Conservation (phyloP, 2,329 filamentous ascomycete species). For the Cladosporium sphaerospermum region DNA sequence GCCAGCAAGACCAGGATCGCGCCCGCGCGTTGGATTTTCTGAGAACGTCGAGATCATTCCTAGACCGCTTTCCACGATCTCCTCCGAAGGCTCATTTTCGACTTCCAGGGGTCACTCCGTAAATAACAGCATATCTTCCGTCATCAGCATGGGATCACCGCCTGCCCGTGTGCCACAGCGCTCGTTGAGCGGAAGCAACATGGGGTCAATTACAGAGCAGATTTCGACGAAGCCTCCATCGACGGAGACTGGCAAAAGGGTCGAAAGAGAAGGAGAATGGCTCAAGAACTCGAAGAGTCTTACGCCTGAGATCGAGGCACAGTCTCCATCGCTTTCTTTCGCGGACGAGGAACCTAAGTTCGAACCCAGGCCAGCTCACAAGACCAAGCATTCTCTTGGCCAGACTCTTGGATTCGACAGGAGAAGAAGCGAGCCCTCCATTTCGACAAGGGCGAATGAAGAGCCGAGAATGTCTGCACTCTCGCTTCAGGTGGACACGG, state of each 20-base stretch:
- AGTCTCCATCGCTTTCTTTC: constrained; percentile 1
- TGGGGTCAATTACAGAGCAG: constrained; percentile 7
- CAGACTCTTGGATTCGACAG: constrained; percentile 57
- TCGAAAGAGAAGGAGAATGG: constrained; percentile 29
- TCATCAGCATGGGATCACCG: constrained; percentile 54
- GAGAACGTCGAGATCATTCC: constrained; percentile 79
- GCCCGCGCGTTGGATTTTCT: constrained; percentile 72
- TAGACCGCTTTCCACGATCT: constrained; percentile 74
- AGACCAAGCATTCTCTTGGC: constrained; percentile 58
- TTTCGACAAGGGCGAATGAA: constrained; percentile 21
- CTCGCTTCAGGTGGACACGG: constrained; percentile 24
- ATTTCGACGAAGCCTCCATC: constrained; percentile 7
- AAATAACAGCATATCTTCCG: constrained; percentile 73
- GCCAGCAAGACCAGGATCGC: constrained; percentile 38
- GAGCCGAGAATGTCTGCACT: constrained; percentile 26
- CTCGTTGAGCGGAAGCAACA: constrained; percentile 6
- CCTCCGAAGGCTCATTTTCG: constrained; percentile 66
- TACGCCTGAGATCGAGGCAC: not conserved
- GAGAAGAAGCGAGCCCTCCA: constrained; percentile 34
- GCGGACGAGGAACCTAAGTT: not conserved
- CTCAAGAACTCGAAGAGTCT: constrained; percentile 19
- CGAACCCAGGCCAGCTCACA: constrained; percentile 31
- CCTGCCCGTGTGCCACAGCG: not conserved
- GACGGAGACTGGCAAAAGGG: constrained; percentile 21
- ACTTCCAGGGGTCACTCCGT: constrained; percentile 68